Base-by-base conservation (phyloP, 257 asterid genomes). In the Solanum tarijense region DNA sequence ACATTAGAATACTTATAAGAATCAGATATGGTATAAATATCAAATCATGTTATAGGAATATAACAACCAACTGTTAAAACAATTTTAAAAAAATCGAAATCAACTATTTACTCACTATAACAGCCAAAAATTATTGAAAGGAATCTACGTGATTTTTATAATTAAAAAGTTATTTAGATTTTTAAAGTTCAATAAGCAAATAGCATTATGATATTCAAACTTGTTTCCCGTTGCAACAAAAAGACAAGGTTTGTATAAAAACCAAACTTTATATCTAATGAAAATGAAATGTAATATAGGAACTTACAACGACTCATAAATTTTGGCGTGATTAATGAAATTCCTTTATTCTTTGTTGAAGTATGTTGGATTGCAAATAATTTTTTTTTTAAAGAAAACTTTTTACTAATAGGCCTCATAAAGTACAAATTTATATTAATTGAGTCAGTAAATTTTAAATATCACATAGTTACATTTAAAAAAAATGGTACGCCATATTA, bases 221-320 rank as follows among this genome's bases (percentile, higher is more conserved):
- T 72, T 32, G 14, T 32, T 32, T 72, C 7, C 21, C 43, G 8
- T 32, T 32, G 27, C 25, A 72, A 32, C 13, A 32, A 16, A 72
- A 71, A 16, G 41, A 32, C 25, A 14, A 32, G 25, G 60, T 39
- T 38, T 38, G 12, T 23, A 75, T 13, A 41, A n/a, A 9, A n/a
- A 39, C 9, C 6, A 12, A 76, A 12, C 21, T 75, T 38, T 38
- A 23, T 38, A 12, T n/a, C 12, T 38, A 6, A 76, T n/a, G 23
- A 23, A 16, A 4, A 75, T 23, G 23, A n/a, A 52, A 13, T n/a
- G 35, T n/a, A 76, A 12, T 9, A 5, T 36, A 11, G 21, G 13
- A n/a, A 16, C 8, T 55, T 13, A 13, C 12, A 8, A 27, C 3
- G 3, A 18, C 32, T 5, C 0, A 3, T 5, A 0, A 1, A 12